Conservation (phyloP, 805 yeast genomes). For the Candida awuae region DNA sequence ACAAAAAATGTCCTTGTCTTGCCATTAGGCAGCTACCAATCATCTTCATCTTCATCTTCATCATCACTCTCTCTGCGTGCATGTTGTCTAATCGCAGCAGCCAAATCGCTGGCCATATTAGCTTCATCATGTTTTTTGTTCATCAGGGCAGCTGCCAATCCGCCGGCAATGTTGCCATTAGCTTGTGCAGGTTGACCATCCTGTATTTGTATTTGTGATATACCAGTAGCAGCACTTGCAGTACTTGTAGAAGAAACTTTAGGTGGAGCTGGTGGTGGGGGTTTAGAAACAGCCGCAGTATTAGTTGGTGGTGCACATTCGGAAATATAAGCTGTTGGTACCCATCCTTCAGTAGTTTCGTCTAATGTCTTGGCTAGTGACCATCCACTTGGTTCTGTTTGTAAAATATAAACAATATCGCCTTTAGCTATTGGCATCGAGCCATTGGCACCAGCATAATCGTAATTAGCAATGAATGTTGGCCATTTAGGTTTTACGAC, state of each 20-base stretch:
- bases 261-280: conserved; percentile 31
- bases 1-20: background rate
- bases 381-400: conserved; percentile 86
- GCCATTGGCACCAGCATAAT: conserved; percentile 82
- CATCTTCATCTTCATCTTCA: conserved; percentile 60
- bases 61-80: conserved; percentile 65
- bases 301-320: conserved; percentile 44
- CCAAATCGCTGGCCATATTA: conserved; percentile 73
- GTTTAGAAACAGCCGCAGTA: conserved; percentile 32
- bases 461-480: conserved; percentile 77
- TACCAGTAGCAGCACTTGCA: conserved; percentile 10
- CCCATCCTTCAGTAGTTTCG: conserved; percentile 88
- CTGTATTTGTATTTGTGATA: conserved; percentile 17
- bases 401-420: conserved; percentile 62
- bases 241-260: conserved; percentile 15
- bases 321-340: conserved; percentile 85
- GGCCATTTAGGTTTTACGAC: conserved; percentile 59
- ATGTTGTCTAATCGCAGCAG: conserved; percentile 77
- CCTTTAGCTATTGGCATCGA: conserved; percentile 73
- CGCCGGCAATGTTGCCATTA: conserved; percentile 28
- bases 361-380: conserved; percentile 76
- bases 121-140: conserved; percentile 55
- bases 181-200: conserved; percentile 12
- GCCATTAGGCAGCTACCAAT: conserved; percentile 21
- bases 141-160: conserved; percentile 61